These are phyloP conservation scores for Ceratobasidium sp. DNA, from an alignment of 1,284 basidiomycete species.

Conservation along the genomic window DNA sequence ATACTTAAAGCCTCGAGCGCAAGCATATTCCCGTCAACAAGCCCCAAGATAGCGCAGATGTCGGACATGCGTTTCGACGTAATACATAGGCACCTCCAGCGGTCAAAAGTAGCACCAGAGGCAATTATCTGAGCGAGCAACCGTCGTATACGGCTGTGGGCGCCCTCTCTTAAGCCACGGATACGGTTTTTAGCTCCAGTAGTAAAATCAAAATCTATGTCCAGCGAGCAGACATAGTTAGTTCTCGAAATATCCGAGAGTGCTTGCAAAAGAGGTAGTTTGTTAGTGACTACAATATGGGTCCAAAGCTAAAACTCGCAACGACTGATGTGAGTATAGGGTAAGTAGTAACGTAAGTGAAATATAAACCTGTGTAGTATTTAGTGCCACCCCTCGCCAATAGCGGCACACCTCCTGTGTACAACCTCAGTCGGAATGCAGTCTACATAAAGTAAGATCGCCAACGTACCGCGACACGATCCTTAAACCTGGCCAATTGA, in stretches of 20 bases:
- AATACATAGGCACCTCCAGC: conserved; percentile 3
- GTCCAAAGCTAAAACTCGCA: conserved; percentile 5
- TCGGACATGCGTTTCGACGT: neutral
- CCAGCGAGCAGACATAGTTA: neutral
- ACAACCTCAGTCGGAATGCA: neutral
- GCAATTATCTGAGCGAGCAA: neutral
- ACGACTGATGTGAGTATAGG: neutral
- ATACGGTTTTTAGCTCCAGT: neutral
- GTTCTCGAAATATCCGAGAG: neutral
- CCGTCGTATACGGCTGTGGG: neutral
- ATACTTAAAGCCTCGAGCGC: neutral
- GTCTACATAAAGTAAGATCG: neutral
- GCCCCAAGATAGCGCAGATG: neutral
- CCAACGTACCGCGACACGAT: neutral
- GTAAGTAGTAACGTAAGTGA: neutral
- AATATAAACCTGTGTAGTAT: neutral
- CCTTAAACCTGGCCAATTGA: neutral
- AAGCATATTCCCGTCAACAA: neutral
- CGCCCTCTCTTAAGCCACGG: neutral
- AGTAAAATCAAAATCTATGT: neutral
- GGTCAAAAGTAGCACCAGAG: neutral
- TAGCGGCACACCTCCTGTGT: neutral
- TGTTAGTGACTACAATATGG: neutral
- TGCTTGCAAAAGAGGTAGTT: neutral
- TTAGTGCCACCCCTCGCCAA: conserved; percentile 5